Evolutionary conservation across 2,329 filamentous ascomycete species (phyloP), one percentile per base, ranked within the genome.

Genomic region (Penicillium sp.): DNA sequence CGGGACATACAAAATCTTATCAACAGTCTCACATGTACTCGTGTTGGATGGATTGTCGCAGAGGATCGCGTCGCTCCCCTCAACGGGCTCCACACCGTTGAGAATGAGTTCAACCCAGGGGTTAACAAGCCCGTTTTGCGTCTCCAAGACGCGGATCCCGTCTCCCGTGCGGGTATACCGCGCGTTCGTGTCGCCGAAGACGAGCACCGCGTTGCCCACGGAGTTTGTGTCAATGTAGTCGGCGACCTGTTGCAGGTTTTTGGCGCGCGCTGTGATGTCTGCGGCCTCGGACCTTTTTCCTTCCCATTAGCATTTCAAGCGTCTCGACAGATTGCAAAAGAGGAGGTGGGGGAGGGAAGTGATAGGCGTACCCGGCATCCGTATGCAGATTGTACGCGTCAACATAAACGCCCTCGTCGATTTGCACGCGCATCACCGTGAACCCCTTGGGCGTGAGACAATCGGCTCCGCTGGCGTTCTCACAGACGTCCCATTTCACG

Each of bases 391-490:
- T 90, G 78, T 90, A 90, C 7, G 85, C 78, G 71, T 90, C 88
- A 26, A 88, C 74, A 63, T 84, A 88, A 7, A 86, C 81, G 17
- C 83, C 83, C 41, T 81, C 77, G 8, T 79, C 81, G 15, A 89
- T 67, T 21, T 80, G 75, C 46, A 84, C 74, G 13, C 87, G 83
- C 87, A 90, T 89, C 52, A 87, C 86, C 0, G 87, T 90, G 73
- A 90, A 90, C 15, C 88, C 88, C 74, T 91, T 91, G 23, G 87
- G 88, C 0, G 88, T 90, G 64, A 90, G 76, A 71, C 88, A 90
- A 72, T 91, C 88, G 1, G 73, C 69, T 0, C 81, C 82, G 0
- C 84, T 85, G 41, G 82, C 81, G 69, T 85, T 73, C 61, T 84
- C 86, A 75, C 71, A 73, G 2, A 47, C 65, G n/a, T 61, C 62